A percentile compares a stretch with the other conserved stretches of the same genome.
These are phyloP conservation scores for Stipa capillata DNA, from an alignment of 176 grass and related monocot genomes.

Conservation along the genomic window DNA sequence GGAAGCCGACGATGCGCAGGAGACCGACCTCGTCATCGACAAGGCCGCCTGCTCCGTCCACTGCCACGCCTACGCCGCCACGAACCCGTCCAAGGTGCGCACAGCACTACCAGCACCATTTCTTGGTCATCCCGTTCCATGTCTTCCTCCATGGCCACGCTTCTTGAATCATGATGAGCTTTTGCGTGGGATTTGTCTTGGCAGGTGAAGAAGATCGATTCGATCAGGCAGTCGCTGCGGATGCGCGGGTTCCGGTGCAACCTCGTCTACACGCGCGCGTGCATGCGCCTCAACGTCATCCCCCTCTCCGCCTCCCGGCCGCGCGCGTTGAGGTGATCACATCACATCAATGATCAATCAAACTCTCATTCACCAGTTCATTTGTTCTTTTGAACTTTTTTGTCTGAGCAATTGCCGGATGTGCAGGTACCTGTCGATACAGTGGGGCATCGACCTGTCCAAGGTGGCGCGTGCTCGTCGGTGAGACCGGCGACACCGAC, in stretches of 20 bases:
- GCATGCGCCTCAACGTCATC: conserved; percentile 71
- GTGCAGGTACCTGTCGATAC: conserved; percentile 64
- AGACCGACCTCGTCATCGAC: conserved; percentile 35
- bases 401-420: background rate
- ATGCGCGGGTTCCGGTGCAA: conserved; percentile 95
- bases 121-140: background rate
- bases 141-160: background rate
- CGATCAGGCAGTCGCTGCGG: conserved; percentile 59
- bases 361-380: background rate
- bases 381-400: background rate
- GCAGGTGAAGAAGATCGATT: conserved; percentile 70
- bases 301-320: conserved; percentile 72
- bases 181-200: background rate
- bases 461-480: conserved; percentile 61
- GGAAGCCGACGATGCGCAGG: conserved; percentile 45
- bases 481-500: conserved; percentile 89
- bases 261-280: conserved; percentile 63
- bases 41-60: conserved; percentile 34
- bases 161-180: background rate
- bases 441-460: conserved; percentile 70
- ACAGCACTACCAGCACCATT: background rate
- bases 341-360: background rate
- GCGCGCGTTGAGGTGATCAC: conserved; percentile 49
- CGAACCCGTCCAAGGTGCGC: conserved; percentile 28
- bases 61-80: conserved; percentile 55